These are phyloP conservation scores for Protostelium mycophagum DNA, from an alignment of 78 protist species.

Conservation along the genomic window DNA sequence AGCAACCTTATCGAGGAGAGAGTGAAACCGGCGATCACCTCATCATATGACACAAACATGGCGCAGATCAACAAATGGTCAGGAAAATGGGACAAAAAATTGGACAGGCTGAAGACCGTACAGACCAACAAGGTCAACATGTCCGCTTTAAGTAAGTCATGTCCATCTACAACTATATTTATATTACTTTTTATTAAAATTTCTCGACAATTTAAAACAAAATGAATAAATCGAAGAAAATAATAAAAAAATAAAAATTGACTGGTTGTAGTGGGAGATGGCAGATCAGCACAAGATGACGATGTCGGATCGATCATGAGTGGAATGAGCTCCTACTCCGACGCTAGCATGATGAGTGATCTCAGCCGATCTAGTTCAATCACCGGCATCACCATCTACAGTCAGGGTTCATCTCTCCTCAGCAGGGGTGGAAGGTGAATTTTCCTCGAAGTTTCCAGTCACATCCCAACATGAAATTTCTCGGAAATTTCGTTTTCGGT, in stretches of 20 bases:
- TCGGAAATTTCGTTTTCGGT: too few species aligned
- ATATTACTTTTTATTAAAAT: too few species aligned
- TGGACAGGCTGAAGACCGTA: conserved; percentile 20
- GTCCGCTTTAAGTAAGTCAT: conserved; percentile 20
- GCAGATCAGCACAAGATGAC: neutral
- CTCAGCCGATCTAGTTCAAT: neutral
- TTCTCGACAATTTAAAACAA: too few species aligned
- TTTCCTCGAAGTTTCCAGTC: neutral
- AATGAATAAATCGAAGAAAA: too few species aligned
- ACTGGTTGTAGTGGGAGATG: neutral
- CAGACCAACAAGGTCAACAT: conserved; percentile 23
- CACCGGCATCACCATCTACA: conserved; percentile 1
- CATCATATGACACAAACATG: neutral
- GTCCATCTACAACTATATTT: neutral
- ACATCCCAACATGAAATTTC: too few species aligned
- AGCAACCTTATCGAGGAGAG: conserved; percentile 1
- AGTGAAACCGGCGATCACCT: neutral
- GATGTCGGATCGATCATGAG: conserved; percentile 51
- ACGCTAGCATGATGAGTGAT: conserved; percentile 36
- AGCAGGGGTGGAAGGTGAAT: neutral
- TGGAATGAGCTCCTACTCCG: conserved; percentile 28
- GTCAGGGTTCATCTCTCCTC: neutral
- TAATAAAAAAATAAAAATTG: too few species aligned
- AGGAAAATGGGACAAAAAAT: conserved; percentile 12
- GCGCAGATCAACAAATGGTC: conserved; percentile 9